A percentile compares a stretch with the other conserved stretches of the same genome.
These are phyloP conservation scores for Medicago lupulina DNA, from an alignment of 306 rosid species.

Conservation along the genomic window DNA sequence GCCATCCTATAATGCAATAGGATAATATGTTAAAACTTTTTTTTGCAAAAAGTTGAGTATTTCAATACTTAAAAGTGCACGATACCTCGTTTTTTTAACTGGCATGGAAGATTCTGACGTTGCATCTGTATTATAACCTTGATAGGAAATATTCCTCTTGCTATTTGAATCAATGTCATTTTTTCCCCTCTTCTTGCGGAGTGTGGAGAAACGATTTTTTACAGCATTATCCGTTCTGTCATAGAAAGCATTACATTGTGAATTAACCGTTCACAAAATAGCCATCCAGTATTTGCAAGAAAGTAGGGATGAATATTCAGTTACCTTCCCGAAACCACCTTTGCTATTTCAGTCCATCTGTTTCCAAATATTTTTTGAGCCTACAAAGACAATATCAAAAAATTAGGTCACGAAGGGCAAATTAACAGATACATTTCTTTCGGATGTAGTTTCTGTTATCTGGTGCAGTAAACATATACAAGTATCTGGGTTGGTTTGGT, in stretches of 20 bases:
- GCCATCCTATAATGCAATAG: conserved; percentile 59
- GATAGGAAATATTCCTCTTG: conserved; percentile 63
- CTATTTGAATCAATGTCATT: conserved; percentile 72
- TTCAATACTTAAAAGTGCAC: conserved; percentile 3
- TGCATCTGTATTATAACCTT: conserved; percentile 54
- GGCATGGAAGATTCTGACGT: conserved; percentile 56
- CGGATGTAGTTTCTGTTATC: neutral
- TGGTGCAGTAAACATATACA: neutral
- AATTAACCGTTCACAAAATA: neutral
- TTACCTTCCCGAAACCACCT: conserved; percentile 99
- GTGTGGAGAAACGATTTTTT: conserved; percentile 89
- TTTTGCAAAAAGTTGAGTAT: conserved; percentile 16
- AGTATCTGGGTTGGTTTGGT: neutral
- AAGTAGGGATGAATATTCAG: conserved; percentile 32
- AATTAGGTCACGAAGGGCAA: conserved; percentile 34
- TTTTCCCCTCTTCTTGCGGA: conserved; percentile 94
- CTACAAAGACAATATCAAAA: conserved; percentile 54
- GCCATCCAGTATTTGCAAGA: conserved; percentile 12
- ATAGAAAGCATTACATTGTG: conserved; percentile 28
- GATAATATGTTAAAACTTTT: conserved; percentile 29
- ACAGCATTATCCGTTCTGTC: conserved; percentile 99
- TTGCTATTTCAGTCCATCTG: conserved; percentile 98
- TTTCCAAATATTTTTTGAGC: conserved; percentile 93
- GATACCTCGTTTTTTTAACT: conserved; percentile 69
- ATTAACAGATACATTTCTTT: conserved; percentile 4